These are phyloP conservation scores for Trypanosoma melophagium DNA, from an alignment of 208 protist genomes.

Conservation along the genomic window DNA sequence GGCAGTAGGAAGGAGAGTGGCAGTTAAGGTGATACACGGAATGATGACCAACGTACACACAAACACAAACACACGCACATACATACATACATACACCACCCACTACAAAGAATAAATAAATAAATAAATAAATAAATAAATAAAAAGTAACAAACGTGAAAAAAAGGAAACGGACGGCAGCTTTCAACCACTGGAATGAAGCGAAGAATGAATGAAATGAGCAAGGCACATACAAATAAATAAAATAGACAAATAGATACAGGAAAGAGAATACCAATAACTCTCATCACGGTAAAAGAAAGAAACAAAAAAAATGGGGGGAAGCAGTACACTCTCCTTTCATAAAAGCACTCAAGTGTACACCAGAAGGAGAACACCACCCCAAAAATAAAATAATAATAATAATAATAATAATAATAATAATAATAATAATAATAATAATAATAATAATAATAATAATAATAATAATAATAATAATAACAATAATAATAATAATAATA, in stretches of 20 bases:
- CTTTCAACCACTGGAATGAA: too few relatives aligned
- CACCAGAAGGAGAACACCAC: neutral
- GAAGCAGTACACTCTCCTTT: too few relatives aligned
- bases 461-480: slow-evolving; percentile 14
- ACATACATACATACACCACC: neutral
- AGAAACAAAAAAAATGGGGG: slow-evolving; percentile 15
- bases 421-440: too few relatives aligned
- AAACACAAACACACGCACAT: neutral
- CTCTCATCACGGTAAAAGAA: slow-evolving; percentile 26
- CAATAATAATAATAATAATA: slow-evolving; percentile 15
- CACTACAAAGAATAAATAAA: neutral
- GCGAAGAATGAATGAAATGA: slow-evolving; percentile 12
- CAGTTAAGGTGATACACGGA: neutral
- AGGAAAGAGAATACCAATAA: too few relatives aligned
- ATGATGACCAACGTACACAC: neutral
- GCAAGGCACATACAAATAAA: slow-evolving; percentile 8
- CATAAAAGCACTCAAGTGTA: slow-evolving; percentile 4
- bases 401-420: too few relatives aligned
- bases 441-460: slow-evolving; percentile 10
- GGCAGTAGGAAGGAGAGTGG: neutral
- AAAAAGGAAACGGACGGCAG: too few relatives aligned
- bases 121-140: neutral
- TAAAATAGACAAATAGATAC: slow-evolving; percentile 12
- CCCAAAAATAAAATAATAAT: slow-evolving; percentile 3
- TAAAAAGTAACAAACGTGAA: neutral